Conservation (phyloP, 805 yeast genomes). For the Pichia cabralensis region DNA sequence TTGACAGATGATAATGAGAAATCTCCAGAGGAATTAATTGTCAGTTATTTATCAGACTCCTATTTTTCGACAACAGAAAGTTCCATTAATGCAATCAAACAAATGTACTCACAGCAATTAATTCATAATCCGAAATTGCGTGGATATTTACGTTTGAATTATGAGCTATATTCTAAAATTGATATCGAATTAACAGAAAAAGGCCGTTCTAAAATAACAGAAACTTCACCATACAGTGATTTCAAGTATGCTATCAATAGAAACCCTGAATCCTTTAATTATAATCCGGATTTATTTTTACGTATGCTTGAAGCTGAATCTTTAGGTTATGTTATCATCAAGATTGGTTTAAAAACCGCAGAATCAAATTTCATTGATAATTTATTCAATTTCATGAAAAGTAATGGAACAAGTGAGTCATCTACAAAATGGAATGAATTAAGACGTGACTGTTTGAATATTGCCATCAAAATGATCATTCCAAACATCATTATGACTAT, state of each 20-base stretch:
- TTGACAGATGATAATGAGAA: conserved; percentile 58
- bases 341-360: conserved; percentile 44
- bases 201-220: conserved; percentile 68
- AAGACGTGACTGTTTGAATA: conserved; percentile 55
- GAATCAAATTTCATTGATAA: conserved; percentile 36
- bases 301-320: conserved; percentile 90
- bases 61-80: conserved; percentile 42
- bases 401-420: conserved; percentile 70
- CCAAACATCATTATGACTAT: conserved; percentile 63
- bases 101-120: conserved; percentile 69
- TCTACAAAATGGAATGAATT: conserved; percentile 75
- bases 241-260: conserved; percentile 85
- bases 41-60: conserved; percentile 26
- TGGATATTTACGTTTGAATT: conserved; percentile 54
- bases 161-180: conserved; percentile 52
- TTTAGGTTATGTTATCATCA: conserved; percentile 58
- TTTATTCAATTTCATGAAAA: conserved; percentile 45
- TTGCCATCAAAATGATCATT: conserved; percentile 59
- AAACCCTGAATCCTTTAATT: conserved; percentile 61
- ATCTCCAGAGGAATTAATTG: conserved; percentile 53
- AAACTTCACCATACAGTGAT: conserved; percentile 73
- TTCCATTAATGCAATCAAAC: conserved; percentile 59
- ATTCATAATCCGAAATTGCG: conserved; percentile 75
- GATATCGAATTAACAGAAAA: conserved; percentile 77
- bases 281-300: conserved; percentile 70